A percentile compares a stretch with the other conserved stretches of the same genome.
These are phyloP conservation scores for Macadamia integrifolia DNA, from an alignment of 164 flowering plant genomes.

Conservation along the genomic window DNA sequence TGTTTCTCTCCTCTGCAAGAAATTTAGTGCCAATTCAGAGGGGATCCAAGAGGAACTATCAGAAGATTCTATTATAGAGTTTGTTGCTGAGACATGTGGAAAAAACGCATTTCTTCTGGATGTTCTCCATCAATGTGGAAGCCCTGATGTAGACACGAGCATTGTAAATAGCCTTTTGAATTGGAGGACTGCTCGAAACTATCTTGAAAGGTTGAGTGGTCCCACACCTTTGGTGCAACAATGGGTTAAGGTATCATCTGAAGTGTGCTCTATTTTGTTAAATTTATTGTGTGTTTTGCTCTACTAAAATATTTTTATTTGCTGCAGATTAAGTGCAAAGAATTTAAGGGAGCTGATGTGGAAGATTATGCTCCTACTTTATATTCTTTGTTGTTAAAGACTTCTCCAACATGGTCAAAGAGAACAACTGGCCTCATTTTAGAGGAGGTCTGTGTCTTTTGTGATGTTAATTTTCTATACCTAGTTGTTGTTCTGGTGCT, in stretches of 20 bases:
- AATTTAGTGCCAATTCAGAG: slow-evolving; percentile 27
- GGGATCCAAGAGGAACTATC: slow-evolving; percentile 26
- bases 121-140: slow-evolving; percentile 50
- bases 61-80: slow-evolving; percentile 41
- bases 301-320: slow-evolving; percentile 15
- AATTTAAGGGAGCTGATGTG: slow-evolving; percentile 18
- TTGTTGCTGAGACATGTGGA: slow-evolving; percentile 50
- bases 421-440: slow-evolving; percentile 38
- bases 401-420: slow-evolving; percentile 32
- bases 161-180: slow-evolving; percentile 39
- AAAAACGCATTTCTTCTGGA: slow-evolving; percentile 54
- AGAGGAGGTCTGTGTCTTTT: slow-evolving; percentile 59
- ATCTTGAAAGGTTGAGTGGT: slow-evolving; percentile 34
- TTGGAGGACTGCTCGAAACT: slow-evolving; percentile 53
- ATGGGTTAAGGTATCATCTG: slow-evolving; percentile 79
- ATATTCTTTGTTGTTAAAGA: slow-evolving; percentile 36
- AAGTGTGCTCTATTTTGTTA: neutral
- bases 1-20: slow-evolving; percentile 40
- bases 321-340: slow-evolving; percentile 51
- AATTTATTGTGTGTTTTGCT: neutral
- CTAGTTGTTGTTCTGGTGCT: neutral
- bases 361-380: slow-evolving; percentile 31
- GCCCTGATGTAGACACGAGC: slow-evolving; percentile 23
- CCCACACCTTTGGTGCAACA: slow-evolving; percentile 60
- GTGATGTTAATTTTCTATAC: neutral